Percentiles rank a stretch among this genome's conserved stretches.
phyloP scores from a whole-genome alignment of 768 basidiomycete species.

The Amanita muscaria region DNA sequence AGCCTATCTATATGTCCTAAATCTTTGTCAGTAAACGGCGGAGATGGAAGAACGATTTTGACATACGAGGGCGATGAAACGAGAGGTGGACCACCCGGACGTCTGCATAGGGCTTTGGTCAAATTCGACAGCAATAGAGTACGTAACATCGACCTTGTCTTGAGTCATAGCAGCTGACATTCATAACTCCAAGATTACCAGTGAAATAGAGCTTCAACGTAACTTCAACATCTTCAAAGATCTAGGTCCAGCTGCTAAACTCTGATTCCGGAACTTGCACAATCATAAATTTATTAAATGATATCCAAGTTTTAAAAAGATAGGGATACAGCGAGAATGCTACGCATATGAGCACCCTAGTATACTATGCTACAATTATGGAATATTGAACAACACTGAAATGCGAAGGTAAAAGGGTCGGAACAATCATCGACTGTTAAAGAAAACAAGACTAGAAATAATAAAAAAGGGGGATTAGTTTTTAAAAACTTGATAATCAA shows the following conservation, averaged over 20 bases:
- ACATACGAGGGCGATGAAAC: conserved; percentile 68
- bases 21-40: conserved; percentile 13
- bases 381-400: neutral
- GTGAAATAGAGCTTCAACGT: conserved; percentile 43
- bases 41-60: conserved; percentile 39
- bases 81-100: conserved; percentile 49
- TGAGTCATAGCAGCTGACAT: neutral
- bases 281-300: conserved; percentile 1
- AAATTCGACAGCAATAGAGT: conserved; percentile 43
- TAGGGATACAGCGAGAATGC: conserved; percentile 15
- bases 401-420: neutral
- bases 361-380: no score
- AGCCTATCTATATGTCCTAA: conserved; percentile 51
- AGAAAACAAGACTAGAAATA: no score
- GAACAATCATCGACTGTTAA: no score
- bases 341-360: no score
- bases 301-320: no score
- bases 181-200: conserved; percentile 31
- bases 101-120: conserved; percentile 49
- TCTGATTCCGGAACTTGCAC: no score
- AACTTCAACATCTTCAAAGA: conserved; percentile 63
- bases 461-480: neutral
- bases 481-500: conserved; percentile 62
- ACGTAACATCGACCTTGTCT: conserved; percentile 18
- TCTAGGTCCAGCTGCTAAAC: conserved; percentile 21